These are phyloP conservation scores for Durusdinium trenchii DNA, from an alignment of 73 alveolate genomes.

Conservation along the genomic window DNA sequence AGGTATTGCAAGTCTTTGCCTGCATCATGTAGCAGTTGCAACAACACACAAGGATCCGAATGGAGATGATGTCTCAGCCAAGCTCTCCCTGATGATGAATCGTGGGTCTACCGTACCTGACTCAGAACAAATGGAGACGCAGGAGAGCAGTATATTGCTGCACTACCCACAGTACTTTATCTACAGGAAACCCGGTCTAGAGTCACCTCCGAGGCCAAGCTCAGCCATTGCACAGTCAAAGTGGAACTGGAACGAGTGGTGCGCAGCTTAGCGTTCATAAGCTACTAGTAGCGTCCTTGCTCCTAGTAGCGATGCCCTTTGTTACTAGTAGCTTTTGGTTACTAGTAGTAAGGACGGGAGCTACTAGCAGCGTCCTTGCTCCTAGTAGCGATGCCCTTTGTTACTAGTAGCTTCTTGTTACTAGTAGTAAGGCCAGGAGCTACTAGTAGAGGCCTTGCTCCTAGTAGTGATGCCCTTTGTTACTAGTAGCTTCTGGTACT, in stretches of 20 bases:
- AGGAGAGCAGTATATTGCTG: not conserved
- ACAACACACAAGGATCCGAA: slow-evolving; percentile 72
- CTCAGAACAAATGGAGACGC: not conserved
- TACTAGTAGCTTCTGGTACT: no score
- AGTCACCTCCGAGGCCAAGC: not conserved
- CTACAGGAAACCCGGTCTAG: no score
- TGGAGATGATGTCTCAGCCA: slow-evolving; percentile 77
- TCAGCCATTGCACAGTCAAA: slow-evolving; percentile 77
- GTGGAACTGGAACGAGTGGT: slow-evolving; percentile 82
- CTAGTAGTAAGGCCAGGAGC: no score
- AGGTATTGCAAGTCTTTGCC: no score
- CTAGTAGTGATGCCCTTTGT: no score
- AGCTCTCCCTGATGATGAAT: slow-evolving; percentile 89
- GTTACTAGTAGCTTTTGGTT: not conserved
- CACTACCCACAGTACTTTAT: no score
- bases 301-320: no score
- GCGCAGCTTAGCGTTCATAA: not conserved
- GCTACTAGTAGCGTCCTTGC: no score
- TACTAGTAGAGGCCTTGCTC: no score
- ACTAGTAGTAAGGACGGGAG: not conserved
- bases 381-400: no score
- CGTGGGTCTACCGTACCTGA: slow-evolving; percentile 50
- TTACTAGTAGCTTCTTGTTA: no score
- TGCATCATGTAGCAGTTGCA: not conserved
- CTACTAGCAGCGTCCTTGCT: not conserved